Percentiles rank a stretch among this genome's conserved stretches.
Conservation (phyloP, 139 green algal species). For the Yamagishiella unicocca region DNA sequence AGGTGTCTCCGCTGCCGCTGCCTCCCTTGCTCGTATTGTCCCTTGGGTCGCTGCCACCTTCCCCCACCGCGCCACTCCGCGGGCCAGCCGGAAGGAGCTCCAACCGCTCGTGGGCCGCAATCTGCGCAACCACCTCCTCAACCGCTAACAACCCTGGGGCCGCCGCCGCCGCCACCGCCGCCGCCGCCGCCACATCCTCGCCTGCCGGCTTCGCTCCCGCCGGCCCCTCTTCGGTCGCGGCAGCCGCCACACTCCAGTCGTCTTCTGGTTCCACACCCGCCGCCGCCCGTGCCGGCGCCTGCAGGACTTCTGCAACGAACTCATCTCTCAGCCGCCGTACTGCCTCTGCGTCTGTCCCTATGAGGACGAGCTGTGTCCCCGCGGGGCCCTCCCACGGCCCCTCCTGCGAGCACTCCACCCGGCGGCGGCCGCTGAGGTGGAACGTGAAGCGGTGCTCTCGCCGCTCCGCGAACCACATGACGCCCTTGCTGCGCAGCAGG, state of each 20-base stretch:
- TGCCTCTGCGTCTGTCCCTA: conserved; percentile 39
- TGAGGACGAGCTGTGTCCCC: conserved; percentile 52
- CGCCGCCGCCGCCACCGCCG: not conserved
- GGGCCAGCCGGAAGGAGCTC: not conserved
- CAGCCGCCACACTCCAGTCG: not conserved
- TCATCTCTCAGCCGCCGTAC: conserved; percentile 8
- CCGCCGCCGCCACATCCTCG: not conserved
- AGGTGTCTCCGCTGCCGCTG: not conserved
- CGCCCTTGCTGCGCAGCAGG: conserved; percentile 61
- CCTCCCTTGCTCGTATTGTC: not conserved
- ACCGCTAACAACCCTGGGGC: not conserved
- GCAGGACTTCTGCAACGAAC: not conserved
- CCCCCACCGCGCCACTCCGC: not conserved
- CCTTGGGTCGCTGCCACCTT: not conserved
- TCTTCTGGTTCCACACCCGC: not conserved
- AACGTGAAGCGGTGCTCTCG: conserved; percentile 47
- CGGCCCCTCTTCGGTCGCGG: not conserved
- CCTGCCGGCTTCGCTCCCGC: not conserved
- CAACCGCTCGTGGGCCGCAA: conserved; percentile 6
- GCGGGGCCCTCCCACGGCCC: conserved; percentile 51
- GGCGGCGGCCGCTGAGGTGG: conserved; percentile 61
- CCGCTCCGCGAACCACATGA: conserved; percentile 57
- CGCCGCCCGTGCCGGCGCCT: not conserved
- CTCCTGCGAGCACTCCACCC: conserved; percentile 39
- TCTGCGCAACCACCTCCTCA: not conserved